Evolutionary conservation across 2,329 filamentous ascomycete species (phyloP).

Genomic region (Coniochaeta hoffmannii): DNA sequence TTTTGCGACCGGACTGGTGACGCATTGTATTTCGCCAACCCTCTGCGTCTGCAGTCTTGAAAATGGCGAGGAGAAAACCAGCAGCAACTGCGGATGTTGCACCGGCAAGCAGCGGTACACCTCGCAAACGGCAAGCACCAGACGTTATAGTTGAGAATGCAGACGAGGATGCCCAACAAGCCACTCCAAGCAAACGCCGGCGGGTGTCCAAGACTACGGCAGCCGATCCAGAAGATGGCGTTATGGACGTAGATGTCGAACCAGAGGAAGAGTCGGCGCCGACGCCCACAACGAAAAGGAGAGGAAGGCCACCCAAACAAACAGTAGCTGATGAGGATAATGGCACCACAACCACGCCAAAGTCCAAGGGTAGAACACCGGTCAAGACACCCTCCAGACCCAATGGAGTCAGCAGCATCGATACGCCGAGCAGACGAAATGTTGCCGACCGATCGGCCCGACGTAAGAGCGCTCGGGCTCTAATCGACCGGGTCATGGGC

Average conservation of each 20-base stretch:
- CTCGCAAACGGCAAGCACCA: background rate
- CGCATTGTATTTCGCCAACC: background rate
- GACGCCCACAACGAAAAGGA: background rate
- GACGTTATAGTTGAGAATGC: background rate
- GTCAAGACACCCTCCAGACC: constrained; percentile 32
- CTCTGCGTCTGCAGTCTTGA: background rate
- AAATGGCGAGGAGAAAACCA: background rate
- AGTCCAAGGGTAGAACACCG: constrained; percentile 8
- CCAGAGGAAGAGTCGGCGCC: background rate
- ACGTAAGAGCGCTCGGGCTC: constrained; percentile 70
- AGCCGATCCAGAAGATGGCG: background rate
- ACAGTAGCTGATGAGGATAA: background rate
- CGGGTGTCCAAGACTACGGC: background rate
- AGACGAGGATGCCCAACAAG: background rate
- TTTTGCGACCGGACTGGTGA: background rate
- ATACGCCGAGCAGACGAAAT: constrained; percentile 56
- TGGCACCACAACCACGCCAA: background rate
- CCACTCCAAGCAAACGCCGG: constrained; percentile 2
- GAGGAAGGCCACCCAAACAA: background rate
- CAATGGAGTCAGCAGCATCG: constrained; percentile 23
- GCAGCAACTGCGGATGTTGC: background rate
- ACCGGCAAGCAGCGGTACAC: background rate
- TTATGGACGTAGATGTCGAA: background rate
- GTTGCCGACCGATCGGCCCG: constrained; percentile 80
- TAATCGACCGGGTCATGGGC: constrained; percentile 65